phyloP scores from a whole-genome alignment of 768 basidiomycete genomes.

The Podaxis carcinomalis region DNA sequence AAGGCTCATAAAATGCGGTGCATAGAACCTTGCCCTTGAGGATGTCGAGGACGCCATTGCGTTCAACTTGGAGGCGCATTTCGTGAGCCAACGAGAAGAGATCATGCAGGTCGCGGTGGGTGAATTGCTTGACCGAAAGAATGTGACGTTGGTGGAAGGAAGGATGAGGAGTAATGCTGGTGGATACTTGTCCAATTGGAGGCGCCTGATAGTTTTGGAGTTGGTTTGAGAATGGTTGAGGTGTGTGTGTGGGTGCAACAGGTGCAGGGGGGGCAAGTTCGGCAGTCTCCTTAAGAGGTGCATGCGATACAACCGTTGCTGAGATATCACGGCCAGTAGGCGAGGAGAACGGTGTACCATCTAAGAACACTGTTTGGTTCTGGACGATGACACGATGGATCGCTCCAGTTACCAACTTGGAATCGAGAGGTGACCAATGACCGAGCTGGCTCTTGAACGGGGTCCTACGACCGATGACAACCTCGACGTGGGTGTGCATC shows the following conservation, averaged over 20 bases:
- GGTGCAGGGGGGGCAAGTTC: slow-evolving; percentile 18
- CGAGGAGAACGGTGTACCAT: slow-evolving; percentile 64
- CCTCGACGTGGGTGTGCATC: slow-evolving; percentile 83
- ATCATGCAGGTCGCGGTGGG: slow-evolving; percentile 82
- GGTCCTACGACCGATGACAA: slow-evolving; percentile 77
- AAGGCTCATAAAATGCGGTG: slow-evolving; percentile 94
- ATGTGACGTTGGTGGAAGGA: slow-evolving; percentile 93
- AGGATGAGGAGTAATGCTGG: slow-evolving; percentile 62
- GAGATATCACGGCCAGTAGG: slow-evolving; percentile 74
- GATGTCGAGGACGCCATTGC: slow-evolving; percentile 83
- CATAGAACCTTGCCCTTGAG: slow-evolving; percentile 89
- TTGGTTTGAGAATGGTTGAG: slow-evolving; percentile 5
- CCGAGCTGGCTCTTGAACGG: slow-evolving; percentile 45
- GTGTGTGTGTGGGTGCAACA: background rate
- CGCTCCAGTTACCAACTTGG: slow-evolving; percentile 57
- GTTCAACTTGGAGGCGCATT: slow-evolving; percentile 94
- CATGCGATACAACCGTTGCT: slow-evolving; percentile 47
- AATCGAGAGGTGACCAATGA: slow-evolving; percentile 83
- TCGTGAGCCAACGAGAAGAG: slow-evolving; percentile 94
- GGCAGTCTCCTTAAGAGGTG: slow-evolving; percentile 13
- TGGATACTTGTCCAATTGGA: slow-evolving; percentile 33
- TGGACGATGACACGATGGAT: slow-evolving; percentile 91
- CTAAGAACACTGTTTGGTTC: slow-evolving; percentile 84
- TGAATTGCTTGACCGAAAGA: slow-evolving; percentile 91
- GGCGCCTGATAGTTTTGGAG: slow-evolving; percentile 26